A percentile compares a stretch with the other conserved stretches of the same genome.
phyloP scores from a whole-genome alignment of 768 basidiomycete species.

The Tylopilus felleus region DNA sequence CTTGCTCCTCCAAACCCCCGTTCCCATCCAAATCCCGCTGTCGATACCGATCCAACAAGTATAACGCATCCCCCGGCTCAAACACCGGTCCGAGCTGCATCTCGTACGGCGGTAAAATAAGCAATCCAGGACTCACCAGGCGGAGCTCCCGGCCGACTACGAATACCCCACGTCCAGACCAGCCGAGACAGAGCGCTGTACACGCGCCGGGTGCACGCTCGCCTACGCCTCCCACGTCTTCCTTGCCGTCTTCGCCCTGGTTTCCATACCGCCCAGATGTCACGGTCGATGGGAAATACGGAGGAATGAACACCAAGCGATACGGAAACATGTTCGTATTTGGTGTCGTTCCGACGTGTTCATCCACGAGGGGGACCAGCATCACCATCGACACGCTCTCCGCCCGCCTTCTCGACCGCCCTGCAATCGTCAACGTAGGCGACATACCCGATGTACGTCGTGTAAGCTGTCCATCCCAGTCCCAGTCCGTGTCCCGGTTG shows the following conservation, averaged over 20 bases:
- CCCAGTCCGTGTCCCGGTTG: neutral
- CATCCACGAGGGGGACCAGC: constrained; percentile 21
- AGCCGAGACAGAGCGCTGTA: constrained; percentile 20
- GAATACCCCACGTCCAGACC: constrained; percentile 29
- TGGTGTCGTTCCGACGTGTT: neutral
- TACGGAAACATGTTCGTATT: constrained; percentile 17
- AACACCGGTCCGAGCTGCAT: constrained; percentile 30
- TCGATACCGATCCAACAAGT: constrained; percentile 8
- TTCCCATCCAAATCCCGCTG: neutral
- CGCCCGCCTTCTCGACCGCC: constrained; percentile 10
- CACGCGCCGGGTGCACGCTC: neutral
- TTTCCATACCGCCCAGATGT: neutral
- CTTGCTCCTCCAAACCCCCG: neutral
- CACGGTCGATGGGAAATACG: neutral
- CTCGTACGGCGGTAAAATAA: constrained; percentile 27
- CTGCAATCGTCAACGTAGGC: constrained; percentile 27
- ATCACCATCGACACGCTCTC: constrained; percentile 22
- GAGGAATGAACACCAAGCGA: constrained; percentile 14
- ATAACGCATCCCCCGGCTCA: constrained; percentile 21
- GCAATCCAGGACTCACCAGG: constrained; percentile 22
- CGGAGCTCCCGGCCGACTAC: constrained; percentile 24
- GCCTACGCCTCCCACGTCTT: neutral
- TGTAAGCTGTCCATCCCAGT: neutral
- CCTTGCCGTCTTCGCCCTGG: neutral
- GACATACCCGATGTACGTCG: neutral